Conservation (phyloP, 768 basidiomycete species). For the Lactifluus volemus region DNA sequence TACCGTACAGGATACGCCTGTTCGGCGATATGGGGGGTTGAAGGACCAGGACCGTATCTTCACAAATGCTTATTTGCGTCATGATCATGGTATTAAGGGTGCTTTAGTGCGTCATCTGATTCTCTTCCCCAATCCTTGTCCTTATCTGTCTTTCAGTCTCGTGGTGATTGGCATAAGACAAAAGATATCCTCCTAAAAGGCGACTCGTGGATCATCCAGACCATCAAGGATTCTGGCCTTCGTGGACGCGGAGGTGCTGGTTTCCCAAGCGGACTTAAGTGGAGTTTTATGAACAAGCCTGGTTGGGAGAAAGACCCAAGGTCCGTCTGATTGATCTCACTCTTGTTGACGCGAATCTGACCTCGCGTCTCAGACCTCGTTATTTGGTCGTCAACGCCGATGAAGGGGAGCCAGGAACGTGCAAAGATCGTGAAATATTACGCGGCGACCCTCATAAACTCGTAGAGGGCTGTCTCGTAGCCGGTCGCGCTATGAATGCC, state of each 20-base stretch:
- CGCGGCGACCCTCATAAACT: slow-evolving; percentile 98
- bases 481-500: slow-evolving; percentile 96
- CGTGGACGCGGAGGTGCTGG: slow-evolving; percentile 95
- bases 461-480: slow-evolving; percentile 94
- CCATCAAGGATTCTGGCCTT: slow-evolving; percentile 91
- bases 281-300: slow-evolving; percentile 96
- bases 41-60: slow-evolving; percentile 95
- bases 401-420: slow-evolving; percentile 97
- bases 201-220: slow-evolving; percentile 94
- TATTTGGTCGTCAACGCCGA: slow-evolving; percentile 64
- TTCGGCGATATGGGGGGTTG: slow-evolving; percentile 85
- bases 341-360: neutral
- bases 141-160: slow-evolving; percentile 40
- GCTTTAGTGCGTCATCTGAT: slow-evolving; percentile 51
- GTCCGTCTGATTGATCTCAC: slow-evolving; percentile 29
- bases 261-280: slow-evolving; percentile 93
- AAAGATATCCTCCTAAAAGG: slow-evolving; percentile 95
- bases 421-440: slow-evolving; percentile 97
- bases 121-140: neutral
- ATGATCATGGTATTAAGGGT: slow-evolving; percentile 91
- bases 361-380: slow-evolving; percentile 54
- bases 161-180: slow-evolving; percentile 97
- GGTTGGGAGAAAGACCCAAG: slow-evolving; percentile 91
- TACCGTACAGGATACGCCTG: slow-evolving; percentile 76
- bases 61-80: slow-evolving; percentile 79